Conservation (phyloP, 495 filamentous ascomycete species). For the Chaetomium fimeti region DNA sequence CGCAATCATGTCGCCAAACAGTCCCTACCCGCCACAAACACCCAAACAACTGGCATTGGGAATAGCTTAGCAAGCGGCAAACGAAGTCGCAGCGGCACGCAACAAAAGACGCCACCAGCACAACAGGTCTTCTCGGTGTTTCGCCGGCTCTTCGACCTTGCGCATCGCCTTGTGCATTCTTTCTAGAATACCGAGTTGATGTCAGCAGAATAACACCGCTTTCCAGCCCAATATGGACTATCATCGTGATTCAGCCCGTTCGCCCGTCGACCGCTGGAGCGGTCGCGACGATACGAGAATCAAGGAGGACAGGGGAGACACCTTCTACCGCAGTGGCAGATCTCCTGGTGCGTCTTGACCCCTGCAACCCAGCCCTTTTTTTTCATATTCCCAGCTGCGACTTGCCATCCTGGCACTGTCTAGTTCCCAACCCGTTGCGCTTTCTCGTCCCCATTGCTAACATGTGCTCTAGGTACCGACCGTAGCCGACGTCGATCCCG, state of each 20-base stretch:
- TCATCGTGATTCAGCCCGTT: constrained; percentile 50
- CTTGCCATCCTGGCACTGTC: background rate
- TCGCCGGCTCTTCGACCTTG: background rate
- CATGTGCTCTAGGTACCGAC: constrained; percentile 39
- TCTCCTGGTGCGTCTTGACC: constrained; percentile 53
- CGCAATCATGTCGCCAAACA: constrained; percentile 53
- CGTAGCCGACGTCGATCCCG: constrained; percentile 62
- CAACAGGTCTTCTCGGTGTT: background rate
- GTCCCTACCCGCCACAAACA: constrained; percentile 36
- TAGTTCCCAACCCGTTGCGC: background rate
- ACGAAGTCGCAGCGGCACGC: background rate
- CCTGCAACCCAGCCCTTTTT: constrained; percentile 21
- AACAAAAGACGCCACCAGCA: background rate
- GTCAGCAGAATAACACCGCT: background rate
- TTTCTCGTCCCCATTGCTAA: constrained; percentile 2
- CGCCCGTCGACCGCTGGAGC: constrained; percentile 53
- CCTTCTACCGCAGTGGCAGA: constrained; percentile 54
- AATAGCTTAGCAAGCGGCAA: constrained; percentile 33
- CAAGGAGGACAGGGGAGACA: constrained; percentile 51
- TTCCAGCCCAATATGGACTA: constrained; percentile 44
- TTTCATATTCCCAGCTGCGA: background rate
- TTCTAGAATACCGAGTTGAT: background rate
- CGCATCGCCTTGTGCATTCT: background rate
- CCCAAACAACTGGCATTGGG: constrained; percentile 28
- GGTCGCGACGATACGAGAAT: constrained; percentile 48